These are phyloP conservation scores for Chlorencoelia australis DNA, from an alignment of 2,329 filamentous ascomycete genomes.

Conservation along the genomic window DNA sequence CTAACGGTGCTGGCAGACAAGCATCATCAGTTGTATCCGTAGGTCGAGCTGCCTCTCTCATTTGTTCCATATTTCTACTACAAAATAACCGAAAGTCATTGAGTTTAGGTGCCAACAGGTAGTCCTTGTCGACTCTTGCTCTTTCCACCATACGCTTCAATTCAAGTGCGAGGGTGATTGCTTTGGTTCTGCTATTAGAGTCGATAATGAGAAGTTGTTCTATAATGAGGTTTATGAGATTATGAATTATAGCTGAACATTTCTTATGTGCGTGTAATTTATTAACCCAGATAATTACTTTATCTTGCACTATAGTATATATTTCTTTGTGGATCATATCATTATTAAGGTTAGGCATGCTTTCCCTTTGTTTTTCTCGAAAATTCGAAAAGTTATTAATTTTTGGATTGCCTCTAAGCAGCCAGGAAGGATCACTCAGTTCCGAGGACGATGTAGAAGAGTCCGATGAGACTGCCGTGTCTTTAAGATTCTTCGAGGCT, in stretches of 20 bases:
- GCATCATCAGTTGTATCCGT: no score
- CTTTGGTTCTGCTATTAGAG: conserved; percentile 1
- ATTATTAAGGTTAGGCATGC: neutral
- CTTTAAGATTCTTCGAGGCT: no score
- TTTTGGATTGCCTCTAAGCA: conserved; percentile 19
- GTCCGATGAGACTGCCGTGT: no score
- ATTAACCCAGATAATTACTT: conserved; percentile 8
- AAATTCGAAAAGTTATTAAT: conserved; percentile 11
- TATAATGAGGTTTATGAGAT: conserved; percentile 13
- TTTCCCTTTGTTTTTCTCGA: no score
- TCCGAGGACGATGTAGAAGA: no score
- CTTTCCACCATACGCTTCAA: conserved; percentile 1
- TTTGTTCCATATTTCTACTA: no score
- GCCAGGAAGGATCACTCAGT: no score
- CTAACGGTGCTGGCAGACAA: no score
- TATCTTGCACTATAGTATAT: conserved; percentile 5
- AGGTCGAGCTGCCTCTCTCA: no score
- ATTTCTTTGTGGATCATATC: conserved; percentile 12
- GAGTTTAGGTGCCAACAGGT: conserved; percentile 12
- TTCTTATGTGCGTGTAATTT: conserved; percentile 8
- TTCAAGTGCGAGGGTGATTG: neutral
- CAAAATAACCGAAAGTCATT: no score
- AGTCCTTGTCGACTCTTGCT: conserved; percentile 7
- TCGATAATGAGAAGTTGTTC: conserved; percentile 10
- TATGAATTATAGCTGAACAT: conserved; percentile 12